Percentiles rank a stretch among this genome's conserved stretches.
Conservation (phyloP, 805 yeast genomes). For the Metschnikowia gelsemii region DNA sequence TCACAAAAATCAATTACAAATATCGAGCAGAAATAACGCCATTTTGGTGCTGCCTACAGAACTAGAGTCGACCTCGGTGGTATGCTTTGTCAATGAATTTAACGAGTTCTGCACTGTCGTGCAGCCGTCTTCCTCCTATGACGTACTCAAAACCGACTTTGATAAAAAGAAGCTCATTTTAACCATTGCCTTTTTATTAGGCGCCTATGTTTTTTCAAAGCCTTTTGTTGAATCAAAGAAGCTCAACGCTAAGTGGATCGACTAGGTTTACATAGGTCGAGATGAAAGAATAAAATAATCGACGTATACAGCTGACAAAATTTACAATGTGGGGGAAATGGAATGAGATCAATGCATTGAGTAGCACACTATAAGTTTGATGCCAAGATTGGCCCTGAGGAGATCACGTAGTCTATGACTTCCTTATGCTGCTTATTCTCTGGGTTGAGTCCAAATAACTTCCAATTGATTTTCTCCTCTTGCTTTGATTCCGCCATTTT, state of each 20-base stretch:
- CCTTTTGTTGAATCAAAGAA: conserved; percentile 59
- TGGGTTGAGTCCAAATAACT: conserved; percentile 29
- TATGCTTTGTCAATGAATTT: conserved; percentile 56
- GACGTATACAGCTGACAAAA: no score
- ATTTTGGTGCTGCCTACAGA: conserved; percentile 49
- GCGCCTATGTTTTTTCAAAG: conserved; percentile 47
- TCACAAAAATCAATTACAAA: conserved; percentile 35
- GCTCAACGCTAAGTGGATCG: conserved; percentile 55
- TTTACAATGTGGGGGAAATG: no score
- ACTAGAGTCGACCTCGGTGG: conserved; percentile 77
- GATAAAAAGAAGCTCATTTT: conserved; percentile 60
- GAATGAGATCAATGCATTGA: neutral
- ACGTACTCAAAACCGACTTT: conserved; percentile 64
- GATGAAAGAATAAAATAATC: neutral
- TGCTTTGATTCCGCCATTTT: conserved; percentile 4
- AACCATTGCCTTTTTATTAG: conserved; percentile 55
- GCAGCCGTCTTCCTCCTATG: conserved; percentile 83
- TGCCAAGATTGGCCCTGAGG: conserved; percentile 11
- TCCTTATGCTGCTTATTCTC: conserved; percentile 13
- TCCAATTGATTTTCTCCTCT: conserved; percentile 25
- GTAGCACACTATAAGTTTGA: neutral
- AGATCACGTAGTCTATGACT: conserved; percentile 14
- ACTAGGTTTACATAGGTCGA: conserved; percentile 12
- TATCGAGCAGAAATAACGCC: conserved; percentile 11
- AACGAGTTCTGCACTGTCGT: conserved; percentile 77